Percentiles rank a stretch among this genome's conserved stretches.
Evolutionary conservation across 805 yeast genomes (phyloP).

Genomic region (Suhomyces xylopsoci): DNA sequence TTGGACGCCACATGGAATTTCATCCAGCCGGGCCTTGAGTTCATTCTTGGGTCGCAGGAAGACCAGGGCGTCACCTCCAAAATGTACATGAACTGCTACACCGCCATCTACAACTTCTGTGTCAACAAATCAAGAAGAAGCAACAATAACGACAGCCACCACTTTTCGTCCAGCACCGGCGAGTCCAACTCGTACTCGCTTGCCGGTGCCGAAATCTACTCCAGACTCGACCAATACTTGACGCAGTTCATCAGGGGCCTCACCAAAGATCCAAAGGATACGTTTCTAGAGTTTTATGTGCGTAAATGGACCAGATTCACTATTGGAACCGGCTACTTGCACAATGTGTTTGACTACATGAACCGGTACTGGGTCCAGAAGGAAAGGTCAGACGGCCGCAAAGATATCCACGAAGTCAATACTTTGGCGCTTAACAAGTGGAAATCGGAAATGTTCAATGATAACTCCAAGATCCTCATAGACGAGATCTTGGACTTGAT

Average conservation of each 20-base stretch:
- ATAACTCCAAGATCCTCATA: slow-evolving; percentile 58
- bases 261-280: slow-evolving; percentile 51
- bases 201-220: slow-evolving; percentile 88
- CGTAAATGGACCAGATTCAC: slow-evolving; percentile 85
- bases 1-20: slow-evolving; percentile 71
- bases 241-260: slow-evolving; percentile 53
- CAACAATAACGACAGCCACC: slow-evolving; percentile 7
- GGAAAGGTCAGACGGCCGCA: slow-evolving; percentile 89
- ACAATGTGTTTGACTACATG: slow-evolving; percentile 92
- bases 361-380: slow-evolving; percentile 97
- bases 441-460: slow-evolving; percentile 78
- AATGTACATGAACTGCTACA: slow-evolving; percentile 86
- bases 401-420: slow-evolving; percentile 87
- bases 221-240: slow-evolving; percentile 65
- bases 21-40: slow-evolving; percentile 72
- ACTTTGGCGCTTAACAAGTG: slow-evolving; percentile 85
- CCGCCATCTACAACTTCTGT: slow-evolving; percentile 91
- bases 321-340: slow-evolving; percentile 86
- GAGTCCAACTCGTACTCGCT: slow-evolving; percentile 44
- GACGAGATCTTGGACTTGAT: slow-evolving; percentile 73
- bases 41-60: slow-evolving; percentile 67
- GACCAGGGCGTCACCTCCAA: slow-evolving; percentile 61
- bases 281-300: slow-evolving; percentile 79
- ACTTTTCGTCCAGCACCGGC: slow-evolving; percentile 14
- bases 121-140: slow-evolving; percentile 64